These are phyloP conservation scores for Nicotiana benthamiana DNA, from an alignment of 257 asterid genomes.

Conservation along the genomic window DNA sequence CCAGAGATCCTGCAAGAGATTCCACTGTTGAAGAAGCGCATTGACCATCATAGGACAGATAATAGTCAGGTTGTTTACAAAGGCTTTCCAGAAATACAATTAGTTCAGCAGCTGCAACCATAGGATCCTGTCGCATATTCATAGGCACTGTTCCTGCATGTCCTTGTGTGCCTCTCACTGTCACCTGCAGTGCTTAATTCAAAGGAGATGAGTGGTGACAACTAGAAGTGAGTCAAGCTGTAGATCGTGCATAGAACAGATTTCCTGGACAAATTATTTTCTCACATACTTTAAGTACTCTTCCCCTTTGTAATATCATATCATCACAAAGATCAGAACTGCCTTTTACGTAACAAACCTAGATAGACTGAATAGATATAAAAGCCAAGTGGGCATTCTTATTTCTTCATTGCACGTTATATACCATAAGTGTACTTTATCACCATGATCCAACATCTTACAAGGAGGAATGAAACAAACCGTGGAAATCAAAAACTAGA, in stretches of 20 bases:
- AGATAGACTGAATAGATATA: not conserved
- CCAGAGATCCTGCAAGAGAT: slow-evolving; percentile 85
- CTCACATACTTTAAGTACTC: not conserved
- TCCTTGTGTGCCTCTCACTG: slow-evolving; percentile 94
- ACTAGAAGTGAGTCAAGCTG: not conserved
- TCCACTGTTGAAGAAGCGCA: slow-evolving; percentile 54
- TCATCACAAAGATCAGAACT: not conserved
- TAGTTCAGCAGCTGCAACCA: slow-evolving; percentile 92
- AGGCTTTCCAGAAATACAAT: slow-evolving; percentile 74
- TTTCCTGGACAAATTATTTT: not conserved
- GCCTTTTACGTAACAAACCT: not conserved
- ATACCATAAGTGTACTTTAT: not conserved
- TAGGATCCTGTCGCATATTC: slow-evolving; percentile 92
- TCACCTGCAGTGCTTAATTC: slow-evolving; percentile 46
- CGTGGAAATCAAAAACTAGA: not conserved
- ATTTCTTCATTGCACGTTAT: not conserved
- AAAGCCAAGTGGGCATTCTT: not conserved
- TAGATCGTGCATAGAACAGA: not conserved
- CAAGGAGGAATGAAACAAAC: not conserved
- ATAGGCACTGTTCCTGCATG: slow-evolving; percentile 99
- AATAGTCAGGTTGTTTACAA: slow-evolving; percentile 78
- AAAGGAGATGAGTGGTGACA: not conserved
- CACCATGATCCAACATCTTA: not conserved
- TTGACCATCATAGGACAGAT: slow-evolving; percentile 61
- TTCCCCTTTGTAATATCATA: not conserved